These are phyloP conservation scores for Extremus antarcticus DNA, from an alignment of 495 filamentous ascomycete genomes.

Conservation along the genomic window DNA sequence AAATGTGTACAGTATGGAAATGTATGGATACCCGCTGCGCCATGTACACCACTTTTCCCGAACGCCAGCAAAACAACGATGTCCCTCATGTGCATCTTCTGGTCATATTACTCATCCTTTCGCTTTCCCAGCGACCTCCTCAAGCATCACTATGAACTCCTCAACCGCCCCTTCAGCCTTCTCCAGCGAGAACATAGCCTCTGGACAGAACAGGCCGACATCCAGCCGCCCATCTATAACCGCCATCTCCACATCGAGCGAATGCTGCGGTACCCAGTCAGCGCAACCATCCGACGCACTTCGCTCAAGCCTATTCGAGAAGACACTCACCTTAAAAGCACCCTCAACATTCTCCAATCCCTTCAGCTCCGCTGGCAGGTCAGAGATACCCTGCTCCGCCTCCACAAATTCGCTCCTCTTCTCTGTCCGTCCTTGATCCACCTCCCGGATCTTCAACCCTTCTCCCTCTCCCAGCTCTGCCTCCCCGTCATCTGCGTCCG, in stretches of 20 bases:
- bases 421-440: background rate
- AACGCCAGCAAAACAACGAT: background rate
- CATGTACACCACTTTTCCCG: background rate
- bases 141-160: constrained; percentile 16
- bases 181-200: constrained; percentile 28
- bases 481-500: constrained; percentile 20
- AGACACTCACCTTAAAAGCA: constrained; percentile 29
- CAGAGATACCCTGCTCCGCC: constrained; percentile 4
- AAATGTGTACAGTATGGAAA: background rate
- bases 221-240: constrained; percentile 36
- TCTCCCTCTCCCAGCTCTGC: background rate
- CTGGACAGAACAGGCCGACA: constrained; percentile 43
- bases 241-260: constrained; percentile 45
- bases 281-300: too few relatives aligned
- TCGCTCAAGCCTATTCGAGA: too few relatives aligned
- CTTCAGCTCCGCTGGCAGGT: constrained; percentile 17
- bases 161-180: constrained; percentile 22
- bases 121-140: background rate
- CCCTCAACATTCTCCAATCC: constrained; percentile 16
- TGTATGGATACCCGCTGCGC: background rate
- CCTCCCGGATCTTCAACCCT: background rate
- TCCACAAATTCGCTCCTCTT: background rate
- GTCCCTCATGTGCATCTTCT: too few relatives aligned
- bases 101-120: background rate
- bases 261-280: too few relatives aligned